Evolutionary conservation across 768 basidiomycete species (phyloP), one percentile per base, ranked within the genome.

Genomic region (Phanerodontia chrysosporium): DNA sequence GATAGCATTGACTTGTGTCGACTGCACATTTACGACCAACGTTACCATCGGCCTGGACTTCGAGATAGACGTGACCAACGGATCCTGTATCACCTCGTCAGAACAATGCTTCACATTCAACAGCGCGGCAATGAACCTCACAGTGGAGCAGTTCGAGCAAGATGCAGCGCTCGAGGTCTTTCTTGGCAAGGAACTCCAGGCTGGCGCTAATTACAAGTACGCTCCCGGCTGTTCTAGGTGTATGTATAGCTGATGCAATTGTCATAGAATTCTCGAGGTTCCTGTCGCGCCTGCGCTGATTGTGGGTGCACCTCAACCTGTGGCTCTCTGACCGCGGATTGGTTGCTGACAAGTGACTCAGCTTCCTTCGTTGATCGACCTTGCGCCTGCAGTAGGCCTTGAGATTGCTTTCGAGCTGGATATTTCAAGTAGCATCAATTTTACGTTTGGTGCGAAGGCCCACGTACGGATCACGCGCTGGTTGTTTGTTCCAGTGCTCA

Each of bases 41-140:
- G n/a, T 60, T 24, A 55, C 58, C 1, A n/a, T 60, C 25, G 58
- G 53, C 53, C 9, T 55, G 14, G 52, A 60, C 36, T 53, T 60
- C 36, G 30, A 55, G 18, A 16, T 53, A 2, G 44, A 52, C 48
- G 6, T 60, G 12, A 51, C 44, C 16, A 32, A 55, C 39, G 22
- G 22, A 8, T 46, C 51, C 8, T 59, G 58, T 27, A n/a, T 55
- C 28, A 39, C 29, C 27, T 18, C 53, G n/a, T 21, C 21, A 21
- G 44, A 36, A 21, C 14, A n/a, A 16, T 59, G 58, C 29, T 60
- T 55, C 28, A 60, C 52, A 3, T 35, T 60, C 1, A 55, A 46
- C 21, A 49, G 30, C 45, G 58, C 58, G 1, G 28, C 45, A 10
- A 53, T 60, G 45, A 60, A 60, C 53, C 28, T 60, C 8, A 60